phyloP scores from a whole-genome alignment of 2,329 filamentous ascomycete species.

The Mycosphaerella sp. region DNA sequence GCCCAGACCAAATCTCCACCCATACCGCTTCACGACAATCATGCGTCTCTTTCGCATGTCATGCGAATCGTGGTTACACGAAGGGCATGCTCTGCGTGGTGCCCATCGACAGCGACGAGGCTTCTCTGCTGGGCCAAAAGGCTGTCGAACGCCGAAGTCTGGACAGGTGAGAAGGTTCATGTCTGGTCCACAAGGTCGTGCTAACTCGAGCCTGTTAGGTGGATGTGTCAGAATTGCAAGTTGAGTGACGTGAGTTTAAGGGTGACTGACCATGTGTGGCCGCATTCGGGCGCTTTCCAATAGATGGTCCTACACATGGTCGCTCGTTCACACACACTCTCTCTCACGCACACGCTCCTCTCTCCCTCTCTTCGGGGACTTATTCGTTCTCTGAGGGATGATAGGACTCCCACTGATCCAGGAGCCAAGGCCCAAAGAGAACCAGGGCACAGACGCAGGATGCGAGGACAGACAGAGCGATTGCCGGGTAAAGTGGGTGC shows the following conservation, averaged over 20 bases:
- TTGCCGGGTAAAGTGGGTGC: background rate
- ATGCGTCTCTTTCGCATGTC: slow-evolving; percentile 24
- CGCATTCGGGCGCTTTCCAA: slow-evolving; percentile 43
- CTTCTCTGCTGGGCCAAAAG: slow-evolving; percentile 22
- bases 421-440: background rate
- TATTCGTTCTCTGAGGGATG: background rate
- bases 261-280: slow-evolving; percentile 39
- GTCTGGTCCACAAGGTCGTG: slow-evolving; percentile 38
- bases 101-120: slow-evolving; percentile 22
- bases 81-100: slow-evolving; percentile 22
- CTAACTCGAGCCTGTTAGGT: slow-evolving; percentile 37
- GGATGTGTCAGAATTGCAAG: background rate
- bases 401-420: background rate
- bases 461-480: background rate
- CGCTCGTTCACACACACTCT: no score
- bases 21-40: slow-evolving; percentile 24
- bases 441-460: background rate
- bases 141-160: slow-evolving; percentile 28
- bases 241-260: background rate
- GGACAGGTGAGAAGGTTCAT: slow-evolving; percentile 40
- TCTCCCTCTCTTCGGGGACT: background rate
- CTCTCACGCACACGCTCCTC: background rate
- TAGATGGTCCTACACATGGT: slow-evolving; percentile 44
- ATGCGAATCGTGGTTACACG: slow-evolving; percentile 26
- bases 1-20: slow-evolving; percentile 25